These are phyloP conservation scores for Rostrohypoxylon terebratum DNA, from an alignment of 495 filamentous ascomycete genomes.

Conservation along the genomic window DNA sequence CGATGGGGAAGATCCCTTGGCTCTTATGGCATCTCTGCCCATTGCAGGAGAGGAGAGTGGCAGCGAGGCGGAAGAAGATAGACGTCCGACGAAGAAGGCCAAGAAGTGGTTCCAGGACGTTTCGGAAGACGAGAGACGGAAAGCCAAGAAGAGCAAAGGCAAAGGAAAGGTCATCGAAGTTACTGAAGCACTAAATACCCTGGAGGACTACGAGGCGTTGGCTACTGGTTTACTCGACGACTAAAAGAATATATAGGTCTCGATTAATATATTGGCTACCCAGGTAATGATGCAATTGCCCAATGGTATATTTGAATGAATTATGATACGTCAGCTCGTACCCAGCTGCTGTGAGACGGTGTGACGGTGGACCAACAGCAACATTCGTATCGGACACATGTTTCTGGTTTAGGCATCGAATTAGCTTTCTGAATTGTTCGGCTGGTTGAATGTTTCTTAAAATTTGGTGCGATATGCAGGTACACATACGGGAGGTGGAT, in stretches of 20 bases:
- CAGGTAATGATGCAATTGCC: constrained; percentile 17
- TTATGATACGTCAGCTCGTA: constrained; percentile 1
- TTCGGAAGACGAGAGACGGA: constrained; percentile 57
- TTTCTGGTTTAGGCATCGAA: neutral
- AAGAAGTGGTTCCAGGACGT: constrained; percentile 57
- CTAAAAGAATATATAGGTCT: constrained; percentile 31
- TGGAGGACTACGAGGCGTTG: constrained; percentile 90
- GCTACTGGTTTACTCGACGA: constrained; percentile 82
- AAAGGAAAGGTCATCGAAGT: constrained; percentile 65
- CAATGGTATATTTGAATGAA: constrained; percentile 3
- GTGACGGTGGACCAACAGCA: neutral
- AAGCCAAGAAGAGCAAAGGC: constrained; percentile 60
- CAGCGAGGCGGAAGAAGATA: constrained; percentile 53
- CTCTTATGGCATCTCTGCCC: constrained; percentile 62
- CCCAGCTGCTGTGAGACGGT: neutral
- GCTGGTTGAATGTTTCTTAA: constrained; percentile 9
- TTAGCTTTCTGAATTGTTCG: constrained; percentile 16
- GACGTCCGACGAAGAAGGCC: constrained; percentile 53
- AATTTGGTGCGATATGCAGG: constrained; percentile 1
- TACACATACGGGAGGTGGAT: constrained; percentile 12
- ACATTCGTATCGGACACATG: constrained; percentile 6
- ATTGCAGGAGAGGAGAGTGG: constrained; percentile 51
- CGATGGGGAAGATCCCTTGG: constrained; percentile 62
- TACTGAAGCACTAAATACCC: constrained; percentile 76
- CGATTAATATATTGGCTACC: constrained; percentile 14